phyloP scores from a whole-genome alignment of 805 yeast species.

The Metschnikowia gelsemii region DNA sequence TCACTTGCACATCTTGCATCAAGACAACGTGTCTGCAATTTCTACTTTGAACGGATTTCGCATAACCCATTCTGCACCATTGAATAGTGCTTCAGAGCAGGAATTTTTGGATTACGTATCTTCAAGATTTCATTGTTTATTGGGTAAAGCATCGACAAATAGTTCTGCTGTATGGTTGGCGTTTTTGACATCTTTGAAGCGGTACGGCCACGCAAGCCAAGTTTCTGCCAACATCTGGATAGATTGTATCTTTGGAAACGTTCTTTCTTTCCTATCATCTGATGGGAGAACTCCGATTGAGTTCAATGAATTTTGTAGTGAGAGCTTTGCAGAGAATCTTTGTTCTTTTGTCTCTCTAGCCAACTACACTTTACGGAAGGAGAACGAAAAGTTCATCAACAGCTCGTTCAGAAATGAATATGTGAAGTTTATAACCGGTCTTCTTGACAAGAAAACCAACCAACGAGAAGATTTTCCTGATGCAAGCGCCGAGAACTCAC shows the following conservation, averaged over 20 bases:
- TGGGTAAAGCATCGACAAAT: constrained; percentile 26
- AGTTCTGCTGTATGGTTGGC: constrained; percentile 26
- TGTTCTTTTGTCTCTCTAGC: constrained; percentile 27
- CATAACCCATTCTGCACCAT: constrained; percentile 4
- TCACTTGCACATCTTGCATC: constrained; percentile 34
- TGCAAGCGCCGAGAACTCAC: constrained; percentile 24
- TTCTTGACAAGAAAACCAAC: constrained; percentile 17
- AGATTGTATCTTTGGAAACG: constrained; percentile 25
- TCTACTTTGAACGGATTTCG: constrained; percentile 17
- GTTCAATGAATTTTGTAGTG: constrained; percentile 20
- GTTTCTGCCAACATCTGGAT: constrained; percentile 39
- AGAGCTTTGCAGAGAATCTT: constrained; percentile 26
- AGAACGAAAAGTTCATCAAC: constrained; percentile 18
- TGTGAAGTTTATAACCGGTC: constrained; percentile 24
- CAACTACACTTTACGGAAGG: constrained; percentile 28
- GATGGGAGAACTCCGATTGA: constrained; percentile 19
- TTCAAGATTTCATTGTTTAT: constrained; percentile 34
- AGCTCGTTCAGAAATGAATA: constrained; percentile 28
- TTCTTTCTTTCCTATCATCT: constrained; percentile 21
- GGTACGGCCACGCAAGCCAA: constrained; percentile 25
- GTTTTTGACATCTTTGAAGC: constrained; percentile 25
- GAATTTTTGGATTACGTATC: constrained; percentile 33
- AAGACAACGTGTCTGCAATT: constrained; percentile 25
- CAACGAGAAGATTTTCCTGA: constrained; percentile 30
- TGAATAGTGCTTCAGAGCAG: constrained; percentile 9